These are phyloP conservation scores for Leccinum fuscescens DNA, from an alignment of 1,284 basidiomycete genomes.

Conservation along the genomic window DNA sequence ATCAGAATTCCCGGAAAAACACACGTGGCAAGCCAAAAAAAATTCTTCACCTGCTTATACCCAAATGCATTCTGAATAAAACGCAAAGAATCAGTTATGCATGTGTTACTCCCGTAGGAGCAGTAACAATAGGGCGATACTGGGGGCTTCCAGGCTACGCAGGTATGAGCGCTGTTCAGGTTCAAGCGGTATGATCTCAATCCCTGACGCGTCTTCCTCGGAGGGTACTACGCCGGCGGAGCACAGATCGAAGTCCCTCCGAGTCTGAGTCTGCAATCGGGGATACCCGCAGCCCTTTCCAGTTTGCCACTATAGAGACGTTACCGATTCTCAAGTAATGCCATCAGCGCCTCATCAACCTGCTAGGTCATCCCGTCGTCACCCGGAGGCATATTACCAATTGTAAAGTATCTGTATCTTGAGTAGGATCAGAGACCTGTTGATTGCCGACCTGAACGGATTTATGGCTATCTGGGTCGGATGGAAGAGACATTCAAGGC, in stretches of 20 bases:
- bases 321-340: slow-evolving; percentile 60
- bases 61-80: slow-evolving; percentile 64
- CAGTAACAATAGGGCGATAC: slow-evolving; percentile 53
- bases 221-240: slow-evolving; percentile 19
- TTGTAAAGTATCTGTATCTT: slow-evolving; percentile 57
- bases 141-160: slow-evolving; percentile 89
- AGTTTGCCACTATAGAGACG: slow-evolving; percentile 65
- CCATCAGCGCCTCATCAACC: slow-evolving; percentile 24
- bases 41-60: slow-evolving; percentile 68
- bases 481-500: slow-evolving; percentile 21
- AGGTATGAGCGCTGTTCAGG: slow-evolving; percentile 94
- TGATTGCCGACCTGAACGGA: slow-evolving; percentile 13
- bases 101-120: slow-evolving; percentile 39
- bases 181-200: slow-evolving; percentile 95
- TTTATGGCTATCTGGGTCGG: slow-evolving; percentile 10
- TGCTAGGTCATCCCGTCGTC: slow-evolving; percentile 32
- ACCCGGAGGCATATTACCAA: slow-evolving; percentile 49
- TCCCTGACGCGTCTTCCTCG: slow-evolving; percentile 41
- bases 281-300: slow-evolving; percentile 88
- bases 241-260: slow-evolving; percentile 18
- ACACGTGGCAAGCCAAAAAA: not conserved
- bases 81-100: slow-evolving; percentile 48
- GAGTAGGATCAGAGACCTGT: slow-evolving; percentile 1
- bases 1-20: not conserved
- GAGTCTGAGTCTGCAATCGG: slow-evolving; percentile 36